Conservation (phyloP, 306 rosid genomes). For the Pyrus bretschneideri region DNA sequence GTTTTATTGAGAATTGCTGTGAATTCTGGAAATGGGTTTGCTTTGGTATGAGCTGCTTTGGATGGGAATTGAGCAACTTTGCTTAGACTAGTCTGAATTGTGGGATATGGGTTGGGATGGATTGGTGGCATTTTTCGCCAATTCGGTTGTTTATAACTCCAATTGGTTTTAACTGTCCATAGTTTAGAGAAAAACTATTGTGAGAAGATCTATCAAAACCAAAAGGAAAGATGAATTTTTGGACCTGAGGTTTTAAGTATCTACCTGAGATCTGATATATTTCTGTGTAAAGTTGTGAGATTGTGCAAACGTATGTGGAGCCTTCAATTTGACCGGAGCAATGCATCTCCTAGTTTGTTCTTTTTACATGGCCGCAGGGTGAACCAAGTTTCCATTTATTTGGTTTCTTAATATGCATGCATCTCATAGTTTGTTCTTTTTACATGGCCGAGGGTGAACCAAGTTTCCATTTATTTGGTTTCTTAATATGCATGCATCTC, state of each 20-base stretch:
- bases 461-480: no score
- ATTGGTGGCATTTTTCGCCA: background rate
- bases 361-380: slow-evolving; percentile 50
- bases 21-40: slow-evolving; percentile 1
- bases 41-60: background rate
- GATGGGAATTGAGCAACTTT: background rate
- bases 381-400: slow-evolving; percentile 99
- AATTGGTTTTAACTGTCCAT: background rate
- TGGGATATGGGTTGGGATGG: background rate
- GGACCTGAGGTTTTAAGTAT: background rate
- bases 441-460: no score
- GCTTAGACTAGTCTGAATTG: background rate
- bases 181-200: background rate
- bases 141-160: background rate
- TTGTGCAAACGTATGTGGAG: background rate
- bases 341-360: slow-evolving; percentile 5
- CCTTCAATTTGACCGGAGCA: background rate
- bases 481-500: no score
- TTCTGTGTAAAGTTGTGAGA: background rate
- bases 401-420: slow-evolving; percentile 78
- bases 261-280: background rate
- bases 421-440: no score
- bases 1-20: slow-evolving; percentile 2
- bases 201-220: slow-evolving; percentile 2
- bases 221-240: background rate